Evolutionary conservation across 768 basidiomycete genomes (phyloP).

Genomic region (Pseudohyphozyma bogoriensis): DNA sequence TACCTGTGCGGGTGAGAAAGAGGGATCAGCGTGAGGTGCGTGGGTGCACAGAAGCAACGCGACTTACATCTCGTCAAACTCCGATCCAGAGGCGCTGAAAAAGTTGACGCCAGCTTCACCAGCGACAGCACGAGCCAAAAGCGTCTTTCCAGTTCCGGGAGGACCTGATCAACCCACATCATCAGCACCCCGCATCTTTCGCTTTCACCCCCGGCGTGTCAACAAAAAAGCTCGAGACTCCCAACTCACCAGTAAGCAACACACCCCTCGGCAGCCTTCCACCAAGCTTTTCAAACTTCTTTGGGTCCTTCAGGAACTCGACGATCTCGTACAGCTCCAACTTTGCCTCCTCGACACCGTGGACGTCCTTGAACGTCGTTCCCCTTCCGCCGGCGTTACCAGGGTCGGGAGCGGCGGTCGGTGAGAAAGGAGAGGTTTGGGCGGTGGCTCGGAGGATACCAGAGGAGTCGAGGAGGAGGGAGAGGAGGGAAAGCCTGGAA

Average conservation of each 20-base stretch:
- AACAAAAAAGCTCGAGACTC: background rate
- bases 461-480: constrained; percentile 83
- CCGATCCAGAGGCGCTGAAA: constrained; percentile 90
- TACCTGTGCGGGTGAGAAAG: constrained; percentile 21
- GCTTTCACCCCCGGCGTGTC: no score
- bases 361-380: constrained; percentile 91
- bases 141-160: constrained; percentile 93
- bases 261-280: constrained; percentile 93
- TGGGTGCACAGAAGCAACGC: background rate
- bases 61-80: constrained; percentile 85
- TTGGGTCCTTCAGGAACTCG: constrained; percentile 87
- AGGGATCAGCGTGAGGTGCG: background rate
- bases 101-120: constrained; percentile 98
- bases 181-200: no score
- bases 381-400: constrained; percentile 41
- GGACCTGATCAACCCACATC: constrained; percentile 58
- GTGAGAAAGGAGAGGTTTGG: constrained; percentile 70
- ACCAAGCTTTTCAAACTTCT: constrained; percentile 77
- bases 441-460: constrained; percentile 76
- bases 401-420: constrained; percentile 40
- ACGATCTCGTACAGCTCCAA: constrained; percentile 83
- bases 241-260: constrained; percentile 46
- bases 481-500: constrained; percentile 74
- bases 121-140: constrained; percentile 92
- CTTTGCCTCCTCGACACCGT: constrained; percentile 96